Evolutionary conservation across 306 rosid species (phyloP).

Genomic region (Astragalus glycyphyllos): DNA sequence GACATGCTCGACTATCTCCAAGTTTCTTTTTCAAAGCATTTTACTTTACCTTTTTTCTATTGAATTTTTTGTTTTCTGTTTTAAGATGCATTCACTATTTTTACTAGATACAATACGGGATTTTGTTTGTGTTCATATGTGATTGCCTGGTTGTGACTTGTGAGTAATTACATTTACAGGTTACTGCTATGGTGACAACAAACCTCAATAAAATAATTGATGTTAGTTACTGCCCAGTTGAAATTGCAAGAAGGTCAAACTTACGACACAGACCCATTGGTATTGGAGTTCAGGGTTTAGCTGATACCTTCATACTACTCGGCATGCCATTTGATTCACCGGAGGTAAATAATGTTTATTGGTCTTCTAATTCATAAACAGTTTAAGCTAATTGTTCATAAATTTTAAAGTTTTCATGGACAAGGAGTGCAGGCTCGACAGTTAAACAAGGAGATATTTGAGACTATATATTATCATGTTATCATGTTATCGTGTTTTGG

Average conservation of each 20-base stretch:
- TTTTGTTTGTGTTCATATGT: constrained; percentile 10
- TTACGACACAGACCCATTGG: constrained; percentile 93
- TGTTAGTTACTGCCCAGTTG: constrained; percentile 90
- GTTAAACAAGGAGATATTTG: constrained; percentile 90
- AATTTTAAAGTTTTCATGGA: constrained; percentile 26
- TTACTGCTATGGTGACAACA: constrained; percentile 67
- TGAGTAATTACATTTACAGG: constrained; percentile 44
- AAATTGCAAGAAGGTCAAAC: constrained; percentile 81
- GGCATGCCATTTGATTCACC: constrained; percentile 97
- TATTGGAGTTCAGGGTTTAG: constrained; percentile 98
- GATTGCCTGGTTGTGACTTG: constrained; percentile 1
- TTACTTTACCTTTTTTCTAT: neutral
- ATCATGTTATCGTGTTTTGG: neutral
- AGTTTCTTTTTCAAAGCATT: neutral
- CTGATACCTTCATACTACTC: constrained; percentile 88
- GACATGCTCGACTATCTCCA: neutral
- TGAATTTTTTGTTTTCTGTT: neutral
- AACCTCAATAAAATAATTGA: constrained; percentile 94
- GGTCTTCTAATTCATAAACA: neutral
- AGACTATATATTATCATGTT: constrained; percentile 89
- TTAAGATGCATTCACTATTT: constrained; percentile 59
- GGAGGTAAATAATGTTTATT: constrained; percentile 61
- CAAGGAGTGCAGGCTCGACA: constrained; percentile 75
- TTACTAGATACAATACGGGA: neutral
- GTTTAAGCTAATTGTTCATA: constrained; percentile 25